phyloP scores from a whole-genome alignment of 2,329 filamentous ascomycete genomes.

The Calonectria ilicicola region DNA sequence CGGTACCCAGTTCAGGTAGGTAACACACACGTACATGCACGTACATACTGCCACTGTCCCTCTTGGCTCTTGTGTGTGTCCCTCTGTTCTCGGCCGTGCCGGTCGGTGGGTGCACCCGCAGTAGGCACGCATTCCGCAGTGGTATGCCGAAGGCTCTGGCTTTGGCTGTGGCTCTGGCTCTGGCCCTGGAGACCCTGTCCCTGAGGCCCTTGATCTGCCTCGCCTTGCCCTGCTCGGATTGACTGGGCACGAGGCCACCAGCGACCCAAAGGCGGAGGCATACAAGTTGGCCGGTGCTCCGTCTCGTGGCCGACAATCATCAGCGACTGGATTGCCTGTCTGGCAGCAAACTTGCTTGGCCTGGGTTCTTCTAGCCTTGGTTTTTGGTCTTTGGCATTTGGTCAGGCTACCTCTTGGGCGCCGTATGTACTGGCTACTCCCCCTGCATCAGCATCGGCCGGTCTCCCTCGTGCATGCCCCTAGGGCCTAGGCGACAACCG shows the following conservation, averaged over 20 bases:
- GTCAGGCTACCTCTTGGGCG: not conserved
- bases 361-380: not conserved
- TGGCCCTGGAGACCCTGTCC: not conserved
- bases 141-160: not conserved
- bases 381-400: not conserved
- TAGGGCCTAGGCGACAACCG: not conserved
- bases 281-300: not conserved
- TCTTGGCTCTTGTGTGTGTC: not conserved
- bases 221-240: not conserved
- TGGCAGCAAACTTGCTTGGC: not conserved
- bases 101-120: not conserved
- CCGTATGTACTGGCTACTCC: not conserved
- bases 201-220: not conserved
- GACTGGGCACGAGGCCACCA: not conserved
- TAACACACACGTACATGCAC: not conserved
- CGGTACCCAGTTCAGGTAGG: not conserved
- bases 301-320: not conserved
- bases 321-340: not conserved
- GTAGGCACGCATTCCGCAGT: slow-evolving; percentile 3
- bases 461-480: slow-evolving; percentile 1
- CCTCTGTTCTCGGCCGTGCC: not conserved
- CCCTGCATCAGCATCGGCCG: not conserved
- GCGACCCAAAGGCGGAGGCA: not conserved
- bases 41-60: no score
- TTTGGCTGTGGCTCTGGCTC: not conserved